Evolutionary conservation across 1,284 basidiomycete species (phyloP).

Genomic region (Ceratobasidium sp.): DNA sequence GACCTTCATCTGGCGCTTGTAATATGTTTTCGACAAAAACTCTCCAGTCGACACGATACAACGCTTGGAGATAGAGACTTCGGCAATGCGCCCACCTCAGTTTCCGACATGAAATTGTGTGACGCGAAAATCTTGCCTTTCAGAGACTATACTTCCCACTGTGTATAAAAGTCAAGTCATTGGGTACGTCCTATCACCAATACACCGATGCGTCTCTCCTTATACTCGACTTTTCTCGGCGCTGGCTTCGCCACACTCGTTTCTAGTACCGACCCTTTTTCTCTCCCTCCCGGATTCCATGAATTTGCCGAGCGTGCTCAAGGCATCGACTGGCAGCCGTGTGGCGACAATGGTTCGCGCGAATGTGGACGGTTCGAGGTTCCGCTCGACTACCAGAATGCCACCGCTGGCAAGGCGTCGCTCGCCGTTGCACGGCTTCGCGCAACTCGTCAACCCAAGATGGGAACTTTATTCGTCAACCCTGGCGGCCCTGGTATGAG

Average conservation of each 20-base stretch:
- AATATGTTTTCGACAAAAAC: not conserved
- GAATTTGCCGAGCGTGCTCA: conserved; percentile 1
- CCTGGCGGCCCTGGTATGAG: conserved; percentile 35
- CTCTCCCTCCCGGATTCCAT: conserved; percentile 1
- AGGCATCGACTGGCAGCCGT: conserved; percentile 14
- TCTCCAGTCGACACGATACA: not conserved
- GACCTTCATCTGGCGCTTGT: not conserved
- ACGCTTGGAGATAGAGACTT: not conserved
- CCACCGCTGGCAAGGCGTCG: conserved; percentile 24
- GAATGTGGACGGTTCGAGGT: conserved; percentile 41
- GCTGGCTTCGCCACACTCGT: conserved; percentile 6
- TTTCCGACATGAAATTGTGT: not conserved
- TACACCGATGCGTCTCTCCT: not conserved
- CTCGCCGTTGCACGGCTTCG: conserved; percentile 21
- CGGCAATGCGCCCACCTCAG: not conserved
- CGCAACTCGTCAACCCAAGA: conserved; percentile 8
- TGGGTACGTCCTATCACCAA: not conserved
- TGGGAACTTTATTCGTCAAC: conserved; percentile 44
- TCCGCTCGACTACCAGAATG: conserved; percentile 41
- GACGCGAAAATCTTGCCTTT: too few relatives aligned
- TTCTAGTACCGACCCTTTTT: conserved; percentile 1
- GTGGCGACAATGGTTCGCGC: conserved; percentile 8
- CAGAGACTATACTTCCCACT: too few relatives aligned
- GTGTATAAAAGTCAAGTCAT: too few relatives aligned
- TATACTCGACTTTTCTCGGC: not conserved